Base-by-base conservation (phyloP, 1,139 yeast species). In the Geotrichum siamense region DNA sequence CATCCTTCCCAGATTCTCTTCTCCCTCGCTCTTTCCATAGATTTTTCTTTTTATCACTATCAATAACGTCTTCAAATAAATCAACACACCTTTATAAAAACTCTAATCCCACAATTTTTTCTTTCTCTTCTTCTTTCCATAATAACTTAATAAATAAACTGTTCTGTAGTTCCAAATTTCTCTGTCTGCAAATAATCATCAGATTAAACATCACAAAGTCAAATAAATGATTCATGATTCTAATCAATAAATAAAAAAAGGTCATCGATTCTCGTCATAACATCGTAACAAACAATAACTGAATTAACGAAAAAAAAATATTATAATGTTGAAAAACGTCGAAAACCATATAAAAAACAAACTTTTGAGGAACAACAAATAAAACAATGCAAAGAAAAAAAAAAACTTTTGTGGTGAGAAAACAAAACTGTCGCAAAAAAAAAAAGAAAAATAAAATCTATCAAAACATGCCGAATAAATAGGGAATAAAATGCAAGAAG, bases 151-250 rank as follows among this genome's bases (percentile, higher is more conserved):
- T 36, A n/a, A 21, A 5, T 13, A 13, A 13, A 32, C 6, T 23
- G 26, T 23, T 23, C 26, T 8, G n/a, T n/a, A 23, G 26, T 23
- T 23, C 26, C 26, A 23, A 23, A 23, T 28, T 28, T n/a, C 15
- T 28, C 32, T 28, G 13, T 28, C 32, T 31, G 19, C 12, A n/a
- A 19, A 6, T 29, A 12, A 36, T 22, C 17, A 35, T 22, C 20
- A 28, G 22, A 27, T 30, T 16, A 28, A 17, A 19, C 30, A 32
- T 36, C 35, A 39, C 37, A 42, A 45, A 35, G 25, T 33, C 45
- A 45, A 45, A 13, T 27, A 1, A 45, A 45, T 45, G 48, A 41
- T 42, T 45, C 45, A 34, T 30, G 38, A 37, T 30, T n/a, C 38
- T 28, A 19, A 21, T 27, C 38, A 15, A 15, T 20, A 37, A 30